Evolutionary conservation across 495 filamentous ascomycete species (phyloP), one percentile per base, ranked within the genome.

Genomic region (Hapsidospora chrysogenum): DNA sequence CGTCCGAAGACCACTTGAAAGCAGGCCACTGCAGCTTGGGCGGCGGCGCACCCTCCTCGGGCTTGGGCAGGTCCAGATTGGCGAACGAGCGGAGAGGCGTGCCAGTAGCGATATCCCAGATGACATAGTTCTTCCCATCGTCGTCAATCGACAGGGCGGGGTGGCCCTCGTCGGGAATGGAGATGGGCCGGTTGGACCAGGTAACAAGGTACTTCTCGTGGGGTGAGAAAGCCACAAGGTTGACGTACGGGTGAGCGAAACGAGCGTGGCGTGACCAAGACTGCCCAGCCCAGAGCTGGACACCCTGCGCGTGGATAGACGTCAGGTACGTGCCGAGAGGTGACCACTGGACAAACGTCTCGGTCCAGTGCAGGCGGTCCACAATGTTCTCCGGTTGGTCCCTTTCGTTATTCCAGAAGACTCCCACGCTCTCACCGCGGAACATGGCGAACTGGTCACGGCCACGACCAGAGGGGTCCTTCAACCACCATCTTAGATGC

Each of bases 1-100:
- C 84, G 49, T 97, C 89, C 3, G 89, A 63, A 30, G 87, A 94
- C 89, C 89, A 97, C 59, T 97, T 97, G 71, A 97, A 97, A 9
- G 87, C 85, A 17, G 89, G 89, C 89, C 89, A 97, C 45, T 86
- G 81, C 35, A 92, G 75, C 68, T 95, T 95, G 59, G 82, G 80
- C 9, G 75, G 78, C 43, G 80, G 74, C 46, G 80, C 84, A 18
- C 27, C 36, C 26, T 23, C 36, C 17, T 61, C 65, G 31, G 64
- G 64, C 29, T 76, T 76, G 15, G 80, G 74, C 15, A 72, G 50
- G 38, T 96, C 89, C 45, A 93, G 67, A 37, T 81, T 87, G 17
- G 80, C 74, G 51, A 97, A 97, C 0, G 86, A 94, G 21, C 89
- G 80, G 22, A 97, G 64, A 19, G 85, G 78, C 49, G 92, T 92